Evolutionary conservation across 257 asterid genomes (phyloP), one percentile per base, ranked within the genome.

Genomic region (Mentha longifolia): DNA sequence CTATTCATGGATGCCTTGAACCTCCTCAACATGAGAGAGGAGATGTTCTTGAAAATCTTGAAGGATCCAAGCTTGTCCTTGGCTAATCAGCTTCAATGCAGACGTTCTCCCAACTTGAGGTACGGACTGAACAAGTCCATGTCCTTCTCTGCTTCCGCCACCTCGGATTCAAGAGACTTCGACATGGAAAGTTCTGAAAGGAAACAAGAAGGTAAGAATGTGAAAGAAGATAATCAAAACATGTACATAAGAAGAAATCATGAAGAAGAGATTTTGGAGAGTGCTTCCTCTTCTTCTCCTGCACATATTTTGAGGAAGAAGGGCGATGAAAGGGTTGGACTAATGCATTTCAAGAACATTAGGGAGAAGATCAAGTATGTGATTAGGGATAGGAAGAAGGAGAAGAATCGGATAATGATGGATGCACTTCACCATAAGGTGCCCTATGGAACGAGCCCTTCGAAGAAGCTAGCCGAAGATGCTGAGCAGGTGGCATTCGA

Each of bases 371-470:
- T 90, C 70, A 90, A 76, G 31, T 79, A 81, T n/a, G 96, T 86
- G 63, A 80, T 90, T 19, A 70, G 79, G 25, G 98, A 87, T 68
- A 76, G 81, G 75, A 87, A 79, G 65, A 87, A 90, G 62, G 96
- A 85, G 75, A 90, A 83, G 79, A 78, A 82, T 25, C 85, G 91
- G 55, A 92, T 92, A 60, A 37, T 87, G 12, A 88, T 85, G 95
- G 98, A 90, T 67, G 95, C 88, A 0, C 74, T 88, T 55, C 87
- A 88, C 57, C 90, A 92, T 66, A 90, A 85, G 70, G 74, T 92
- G 35, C 98, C 97, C 9, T 78, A 77, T 28, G 97, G 90, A 5
- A 77, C 65, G 2, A 63, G 79, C 28, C 60, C 67, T 41, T 61
- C 80, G 17, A 84, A 82, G 77, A 79, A 65, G 52, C 9, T 35